Base-by-base conservation (phyloP, 345 rosid genomes). In the Xanthoceras sorbifolium region DNA sequence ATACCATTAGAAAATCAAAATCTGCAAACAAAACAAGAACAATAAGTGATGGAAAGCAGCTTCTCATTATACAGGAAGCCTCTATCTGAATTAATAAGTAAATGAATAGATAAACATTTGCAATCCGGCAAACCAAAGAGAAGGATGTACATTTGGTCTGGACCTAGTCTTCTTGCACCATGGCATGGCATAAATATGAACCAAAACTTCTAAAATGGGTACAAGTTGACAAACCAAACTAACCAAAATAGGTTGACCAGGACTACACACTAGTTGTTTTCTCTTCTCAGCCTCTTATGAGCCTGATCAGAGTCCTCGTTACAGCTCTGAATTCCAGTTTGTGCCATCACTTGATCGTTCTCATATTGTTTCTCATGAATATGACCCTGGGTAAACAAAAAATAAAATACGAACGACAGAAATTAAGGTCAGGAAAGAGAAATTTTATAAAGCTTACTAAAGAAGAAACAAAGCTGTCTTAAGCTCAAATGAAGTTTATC, bases 261-360 rank as follows among this genome's bases (percentile, higher is more conserved):
- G 75, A 71, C 29, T 44, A 69, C n/a, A 64, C 63, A 69, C 79
- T 78, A 87, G 77, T 75, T 60, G 64, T 69, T 82, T 67, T 81
- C 85, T 72, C 80, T 84, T 73, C 88, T 78, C 18, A 26, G 86
- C 78, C 86, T 88, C 87, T 89, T 89, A 66, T 62, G 79, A 65
- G 76, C 82, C 60, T 73, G 86, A 76, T 85, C 82, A 48, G 77
- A 78, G 69, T 85, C 86, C 75, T 81, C 88, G 6, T 20, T 60
- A 63, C 28, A 67, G 83, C 79, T 70, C 60, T 72, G 72, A 31
- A 40, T 79, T 82, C 80, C 85, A 84, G 79, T 82, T 75, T 83
- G 86, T 34, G 62, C 73, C 63, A 69, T 80, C 42, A 31, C 77
- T 84, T 81, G 85, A 78, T 78, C 79, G 81, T 75, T 78, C 17